phyloP scores from a whole-genome alignment of 2,329 filamentous ascomycete species.

The Penicillium occitanis region DNA sequence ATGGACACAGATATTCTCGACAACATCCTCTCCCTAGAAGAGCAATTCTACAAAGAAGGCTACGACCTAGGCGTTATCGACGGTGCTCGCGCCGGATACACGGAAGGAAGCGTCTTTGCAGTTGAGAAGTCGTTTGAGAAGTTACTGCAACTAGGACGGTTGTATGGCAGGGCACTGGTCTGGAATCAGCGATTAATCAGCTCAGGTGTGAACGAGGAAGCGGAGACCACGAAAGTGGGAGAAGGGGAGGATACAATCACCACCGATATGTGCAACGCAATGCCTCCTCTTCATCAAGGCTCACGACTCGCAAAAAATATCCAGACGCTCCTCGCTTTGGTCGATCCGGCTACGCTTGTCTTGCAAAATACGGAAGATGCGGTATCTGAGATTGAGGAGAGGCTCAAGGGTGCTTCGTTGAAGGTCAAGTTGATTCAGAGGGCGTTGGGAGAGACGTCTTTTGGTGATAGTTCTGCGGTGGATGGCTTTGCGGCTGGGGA shows the following conservation, averaged over 20 bases:
- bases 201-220: constrained; percentile 30
- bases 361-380: constrained; percentile 84
- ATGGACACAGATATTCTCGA: constrained; percentile 56
- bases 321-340: constrained; percentile 69
- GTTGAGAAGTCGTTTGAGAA: constrained; percentile 93
- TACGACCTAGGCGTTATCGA: constrained; percentile 73
- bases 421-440: constrained; percentile 85
- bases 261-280: constrained; percentile 33
- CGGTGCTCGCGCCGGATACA: constrained; percentile 72
- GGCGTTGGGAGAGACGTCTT: constrained; percentile 54
- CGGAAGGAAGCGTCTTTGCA: constrained; percentile 87
- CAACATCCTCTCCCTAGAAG: constrained; percentile 59
- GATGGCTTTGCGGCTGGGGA: constrained; percentile 32
- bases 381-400: constrained; percentile 88
- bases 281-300: constrained; percentile 56
- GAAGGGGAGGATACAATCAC: constrained; percentile 22
- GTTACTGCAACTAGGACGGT: constrained; percentile 73
- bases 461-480: constrained; percentile 26
- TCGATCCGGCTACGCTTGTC: constrained; percentile 73
- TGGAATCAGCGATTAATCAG: constrained; percentile 70
- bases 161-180: constrained; percentile 77
- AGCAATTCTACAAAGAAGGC: constrained; percentile 77
- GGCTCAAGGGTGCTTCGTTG: constrained; percentile 75
- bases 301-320: constrained; percentile 75
- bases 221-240: constrained; percentile 17